Evolutionary conservation across 2,329 filamentous ascomycete species (phyloP).

Genomic region (Botrytis paeoniae): DNA sequence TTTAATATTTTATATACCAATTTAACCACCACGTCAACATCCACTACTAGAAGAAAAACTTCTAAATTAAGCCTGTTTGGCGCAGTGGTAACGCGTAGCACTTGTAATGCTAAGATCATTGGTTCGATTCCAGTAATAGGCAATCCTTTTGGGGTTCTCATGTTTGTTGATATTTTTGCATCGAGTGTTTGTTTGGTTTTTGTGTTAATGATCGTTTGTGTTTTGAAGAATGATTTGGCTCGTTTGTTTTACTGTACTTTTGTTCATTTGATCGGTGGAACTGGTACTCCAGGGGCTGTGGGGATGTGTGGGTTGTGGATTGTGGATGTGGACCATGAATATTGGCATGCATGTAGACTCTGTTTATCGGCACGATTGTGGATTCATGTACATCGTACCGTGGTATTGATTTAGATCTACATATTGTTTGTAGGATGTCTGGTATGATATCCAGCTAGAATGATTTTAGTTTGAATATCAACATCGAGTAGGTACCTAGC

Average conservation of each 20-base stretch:
- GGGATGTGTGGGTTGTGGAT: not conserved
- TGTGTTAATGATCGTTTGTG: not conserved
- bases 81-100: constrained; percentile 18
- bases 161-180: not conserved
- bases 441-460: not conserved
- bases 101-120: constrained; percentile 18
- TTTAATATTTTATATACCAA: not conserved
- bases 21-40: rapidly evolving
- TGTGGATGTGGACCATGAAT: not conserved
- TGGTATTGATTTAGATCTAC: not conserved
- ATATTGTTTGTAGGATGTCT: not conserved
- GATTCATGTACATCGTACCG: not conserved
- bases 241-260: too few relatives aligned
- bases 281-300: not conserved
- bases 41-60: constrained; percentile 9
- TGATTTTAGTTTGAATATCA: not conserved
- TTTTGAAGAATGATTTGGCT: not conserved
- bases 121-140: constrained; percentile 18
- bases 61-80: not conserved
- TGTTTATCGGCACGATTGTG: not conserved
- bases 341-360: not conserved
- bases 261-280: not conserved
- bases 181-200: too few relatives aligned
- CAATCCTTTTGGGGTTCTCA: not conserved
- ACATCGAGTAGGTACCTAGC: not conserved